These are phyloP conservation scores for Boletus vinaceobasis DNA, from an alignment of 768 basidiomycete species.

Conservation along the genomic window DNA sequence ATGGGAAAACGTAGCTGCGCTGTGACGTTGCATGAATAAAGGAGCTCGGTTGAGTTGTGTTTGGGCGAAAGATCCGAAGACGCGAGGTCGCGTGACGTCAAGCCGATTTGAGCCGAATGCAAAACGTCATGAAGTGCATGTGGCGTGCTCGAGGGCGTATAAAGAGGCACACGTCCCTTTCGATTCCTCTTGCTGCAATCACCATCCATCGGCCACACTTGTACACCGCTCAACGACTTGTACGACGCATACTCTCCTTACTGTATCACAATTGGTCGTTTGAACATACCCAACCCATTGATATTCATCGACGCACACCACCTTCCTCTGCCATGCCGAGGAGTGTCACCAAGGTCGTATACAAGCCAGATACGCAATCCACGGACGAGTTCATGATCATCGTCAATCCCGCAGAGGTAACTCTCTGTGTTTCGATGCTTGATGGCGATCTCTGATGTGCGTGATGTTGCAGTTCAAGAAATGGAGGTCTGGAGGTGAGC, in stretches of 20 bases:
- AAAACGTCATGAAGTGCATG: constrained; percentile 19
- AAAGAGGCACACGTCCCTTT: constrained; percentile 19
- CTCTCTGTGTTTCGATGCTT: constrained; percentile 15
- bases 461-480: constrained; percentile 55
- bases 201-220: constrained; percentile 4
- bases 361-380: constrained; percentile 71
- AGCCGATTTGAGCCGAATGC: constrained; percentile 13
- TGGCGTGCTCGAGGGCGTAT: constrained; percentile 19
- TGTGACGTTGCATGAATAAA: constrained; percentile 10
- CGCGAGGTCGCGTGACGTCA: constrained; percentile 29
- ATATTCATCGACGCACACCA: constrained; percentile 2
- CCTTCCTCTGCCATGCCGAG: constrained; percentile 38
- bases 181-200: background rate
- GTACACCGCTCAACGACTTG: background rate
- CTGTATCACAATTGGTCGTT: background rate
- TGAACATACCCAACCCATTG: constrained; percentile 10
- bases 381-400: constrained; percentile 72
- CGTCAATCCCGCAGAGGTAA: constrained; percentile 62
- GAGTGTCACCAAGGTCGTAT: constrained; percentile 64
- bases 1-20: constrained; percentile 22
- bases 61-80: constrained; percentile 1
- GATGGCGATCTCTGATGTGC: constrained; percentile 4
- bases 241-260: constrained; percentile 3
- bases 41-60: background rate
- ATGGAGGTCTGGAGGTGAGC: constrained; percentile 77